Evolutionary conservation across 768 basidiomycete species (phyloP), one percentile per base, ranked within the genome.

Genomic region (Naganishia randhawae): DNA sequence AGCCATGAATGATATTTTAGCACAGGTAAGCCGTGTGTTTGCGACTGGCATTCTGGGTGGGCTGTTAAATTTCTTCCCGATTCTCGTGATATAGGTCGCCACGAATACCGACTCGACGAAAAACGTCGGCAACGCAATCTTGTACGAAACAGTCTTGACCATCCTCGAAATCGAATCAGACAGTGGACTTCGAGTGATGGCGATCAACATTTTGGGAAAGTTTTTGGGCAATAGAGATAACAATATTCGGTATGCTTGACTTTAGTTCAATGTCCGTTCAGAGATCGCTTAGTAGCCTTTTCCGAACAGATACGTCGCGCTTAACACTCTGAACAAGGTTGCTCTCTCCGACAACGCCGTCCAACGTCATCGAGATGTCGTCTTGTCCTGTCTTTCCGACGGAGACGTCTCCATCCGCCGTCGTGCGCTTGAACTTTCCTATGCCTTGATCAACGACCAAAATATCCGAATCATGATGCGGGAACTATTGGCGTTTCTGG

Each of bases 321-420:
- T 98, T 42, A 94, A 99, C 81, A 99, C 96, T 0, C 85, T 99
- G 51, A 97, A 95, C 84, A 97, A 98, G 78, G 96, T 99, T 8
- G 85, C 90, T 10, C 93, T 98, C 84, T 94, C 97, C 80, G 98
- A 95, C 13, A 92, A 91, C 80, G 96, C 96, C 19, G 96, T 99
- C 0, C 95, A 97, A 80, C 88, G 96, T 27, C 96, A 99, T 79
- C 89, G 93, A 29, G 93, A 95, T 79, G 98, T 91, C 73, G 97
- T 99, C 72, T 87, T 99, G n/a, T 95, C 98, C 78, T 99, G 96
- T 82, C 83, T 99, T 42, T 88, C 95, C n/a, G 96, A 99, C 73
- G 96, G 95, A 11, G 96, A 98, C 73, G 97, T 99, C 66, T 99
- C 96, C 11, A 99, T 99, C 77, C 88, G 96, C 37, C 88, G 96